Conservation (phyloP, 495 filamentous ascomycete species). For the Penicillium psychrofluorescens region DNA sequence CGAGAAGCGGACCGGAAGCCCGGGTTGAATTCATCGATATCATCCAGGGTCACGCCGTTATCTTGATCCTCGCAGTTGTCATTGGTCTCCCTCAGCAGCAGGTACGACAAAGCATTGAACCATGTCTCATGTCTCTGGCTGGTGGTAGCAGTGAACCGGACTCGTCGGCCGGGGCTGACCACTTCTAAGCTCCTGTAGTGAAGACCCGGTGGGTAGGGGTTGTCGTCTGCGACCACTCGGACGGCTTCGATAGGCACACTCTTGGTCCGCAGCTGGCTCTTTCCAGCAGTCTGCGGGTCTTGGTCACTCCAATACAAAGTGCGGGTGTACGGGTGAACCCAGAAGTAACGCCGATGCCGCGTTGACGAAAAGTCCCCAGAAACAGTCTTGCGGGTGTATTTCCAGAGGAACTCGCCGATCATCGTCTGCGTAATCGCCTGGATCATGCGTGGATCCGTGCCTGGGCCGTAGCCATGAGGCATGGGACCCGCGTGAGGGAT, state of each 20-base stretch:
- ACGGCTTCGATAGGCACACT: conserved; percentile 92
- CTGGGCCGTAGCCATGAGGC: conserved; percentile 44
- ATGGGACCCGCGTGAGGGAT: conserved; percentile 49
- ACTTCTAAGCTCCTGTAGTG: conserved; percentile 90
- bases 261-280: conserved; percentile 79
- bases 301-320: conserved; percentile 95
- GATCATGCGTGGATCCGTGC: conserved; percentile 94
- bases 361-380: conserved; percentile 80
- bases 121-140: conserved; percentile 94
- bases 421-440: conserved; percentile 99
- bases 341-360: conserved; percentile 92
- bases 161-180: conserved; percentile 75
- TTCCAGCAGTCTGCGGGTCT: conserved; percentile 73
- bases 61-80: conserved; percentile 52
- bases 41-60: conserved; percentile 60
- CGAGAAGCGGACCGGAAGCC: conserved; percentile 48
- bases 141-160: conserved; percentile 92
- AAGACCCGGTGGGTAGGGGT: conserved; percentile 88
- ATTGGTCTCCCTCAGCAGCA: conserved; percentile 66
- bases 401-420: conserved; percentile 99
- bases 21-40: conserved; percentile 88
- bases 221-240: conserved; percentile 89
- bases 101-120: conserved; percentile 95
- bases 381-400: conserved; percentile 90
- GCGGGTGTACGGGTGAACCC: conserved; percentile 96